Percentiles rank a stretch among this genome's conserved stretches.
Evolutionary conservation across 129 eudicot species (phyloP).

Genomic region (Erigeron canadensis): DNA sequence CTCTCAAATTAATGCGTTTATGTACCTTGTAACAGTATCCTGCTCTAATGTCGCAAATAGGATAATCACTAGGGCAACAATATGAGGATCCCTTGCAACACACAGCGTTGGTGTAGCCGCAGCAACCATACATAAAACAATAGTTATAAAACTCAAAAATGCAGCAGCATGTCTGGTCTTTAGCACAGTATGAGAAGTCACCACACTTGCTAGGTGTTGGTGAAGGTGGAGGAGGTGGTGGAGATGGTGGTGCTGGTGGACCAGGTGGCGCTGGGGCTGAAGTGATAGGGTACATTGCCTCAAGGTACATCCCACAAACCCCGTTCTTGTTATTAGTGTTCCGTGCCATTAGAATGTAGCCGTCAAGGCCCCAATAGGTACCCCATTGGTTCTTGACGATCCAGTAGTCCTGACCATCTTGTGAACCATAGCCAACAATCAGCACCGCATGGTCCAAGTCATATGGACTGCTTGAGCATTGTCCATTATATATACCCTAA

Average conservation of each 20-base stretch:
- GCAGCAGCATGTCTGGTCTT: slow-evolving; percentile 60
- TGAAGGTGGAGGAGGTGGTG: slow-evolving; percentile 42
- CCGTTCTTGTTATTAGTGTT: slow-evolving; percentile 34
- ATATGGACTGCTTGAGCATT: slow-evolving; percentile 47
- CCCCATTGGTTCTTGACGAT: slow-evolving; percentile 78
- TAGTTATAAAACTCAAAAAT: slow-evolving; percentile 37
- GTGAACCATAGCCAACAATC: slow-evolving; percentile 60
- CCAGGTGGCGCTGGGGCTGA: slow-evolving; percentile 33
- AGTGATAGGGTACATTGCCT: slow-evolving; percentile 53
- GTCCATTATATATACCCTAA: slow-evolving; percentile 59
- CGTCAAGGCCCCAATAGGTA: slow-evolving; percentile 58
- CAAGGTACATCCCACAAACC: slow-evolving; percentile 62
- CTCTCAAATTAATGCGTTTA: background rate
- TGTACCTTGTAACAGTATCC: slow-evolving; percentile 62
- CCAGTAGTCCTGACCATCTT: slow-evolving; percentile 58
- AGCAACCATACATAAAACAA: slow-evolving; percentile 59
- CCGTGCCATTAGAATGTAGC: slow-evolving; percentile 52
- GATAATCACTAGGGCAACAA: slow-evolving; percentile 67
- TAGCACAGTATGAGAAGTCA: slow-evolving; percentile 41
- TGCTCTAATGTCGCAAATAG: slow-evolving; percentile 49
- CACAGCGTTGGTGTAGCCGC: slow-evolving; percentile 49
- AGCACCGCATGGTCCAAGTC: slow-evolving; percentile 55
- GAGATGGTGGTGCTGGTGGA: slow-evolving; percentile 44
- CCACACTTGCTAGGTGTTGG: slow-evolving; percentile 54
- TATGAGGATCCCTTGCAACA: slow-evolving; percentile 48